Evolutionary conservation across 202 grass and related monocot genomes (phyloP).

Genomic region (Brachypodium distachyon): DNA sequence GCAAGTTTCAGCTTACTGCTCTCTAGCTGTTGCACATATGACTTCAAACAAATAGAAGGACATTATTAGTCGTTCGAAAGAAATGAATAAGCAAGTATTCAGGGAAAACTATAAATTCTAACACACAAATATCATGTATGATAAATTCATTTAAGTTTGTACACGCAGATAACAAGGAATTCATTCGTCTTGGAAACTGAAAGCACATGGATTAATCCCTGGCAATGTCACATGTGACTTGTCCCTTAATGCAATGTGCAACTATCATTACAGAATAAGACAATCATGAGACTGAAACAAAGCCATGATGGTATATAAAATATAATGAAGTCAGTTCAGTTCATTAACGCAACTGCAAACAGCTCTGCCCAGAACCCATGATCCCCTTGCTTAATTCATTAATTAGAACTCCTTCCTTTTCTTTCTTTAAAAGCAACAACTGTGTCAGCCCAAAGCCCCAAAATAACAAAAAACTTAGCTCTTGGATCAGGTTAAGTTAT

Average conservation of each 20-base stretch:
- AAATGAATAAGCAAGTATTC: not conserved
- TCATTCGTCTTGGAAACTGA: not conserved
- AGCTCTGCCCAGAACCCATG: not conserved
- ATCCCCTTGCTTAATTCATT: not conserved
- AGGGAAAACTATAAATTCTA: not conserved
- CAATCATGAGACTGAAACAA: not conserved
- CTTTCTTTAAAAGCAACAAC: no score
- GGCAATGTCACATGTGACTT: not conserved
- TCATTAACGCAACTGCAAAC: not conserved
- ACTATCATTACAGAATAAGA: not conserved
- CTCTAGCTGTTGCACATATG: slow-evolving; percentile 96
- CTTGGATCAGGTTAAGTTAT: no score
- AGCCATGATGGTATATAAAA: not conserved
- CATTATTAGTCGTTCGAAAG: not conserved
- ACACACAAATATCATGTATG: not conserved
- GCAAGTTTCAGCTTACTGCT: slow-evolving; percentile 94
- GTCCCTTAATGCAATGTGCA: not conserved
- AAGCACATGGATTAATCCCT: not conserved
- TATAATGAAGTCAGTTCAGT: not conserved
- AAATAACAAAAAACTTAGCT: no score
- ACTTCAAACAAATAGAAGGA: slow-evolving; percentile 42
- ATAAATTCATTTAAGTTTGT: not conserved
- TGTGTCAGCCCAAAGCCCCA: no score
- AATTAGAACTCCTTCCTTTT: not conserved
- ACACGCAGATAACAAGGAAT: not conserved